Base-by-base conservation (phyloP, 495 filamentous ascomycete species). In the Aspergillus affinis region DNA sequence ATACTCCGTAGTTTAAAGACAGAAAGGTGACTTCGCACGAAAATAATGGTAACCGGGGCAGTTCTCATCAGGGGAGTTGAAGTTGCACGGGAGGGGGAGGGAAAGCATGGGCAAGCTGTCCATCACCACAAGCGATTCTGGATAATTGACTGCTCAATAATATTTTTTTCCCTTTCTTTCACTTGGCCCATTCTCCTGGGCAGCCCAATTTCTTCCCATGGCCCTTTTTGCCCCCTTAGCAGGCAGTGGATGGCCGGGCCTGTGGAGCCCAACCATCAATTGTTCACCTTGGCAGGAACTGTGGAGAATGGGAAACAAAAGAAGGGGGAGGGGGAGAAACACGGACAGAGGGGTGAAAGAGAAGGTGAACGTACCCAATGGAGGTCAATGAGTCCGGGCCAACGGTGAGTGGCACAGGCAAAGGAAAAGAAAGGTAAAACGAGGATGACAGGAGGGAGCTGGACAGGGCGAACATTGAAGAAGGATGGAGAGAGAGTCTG, bases 221-320 rank as follows among this genome's bases (percentile, higher is more conserved):
- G 32, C 26, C 61, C 58, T 54, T 64, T 55, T 65, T 48, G 55
- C 44, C 36, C 51, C 61, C 57, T 61, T 55, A 59, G 54, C 15
- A 54, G 23, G 21, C 20, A 54, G 51, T 58, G 58, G 61, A 61
- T 61, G 58, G 59, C 55, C 49, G 48, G 58, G 45, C 30, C 19
- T 54, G 63, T 69, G 66, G 66, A 69, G 63, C 60, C 54, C 45
- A 57, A 55, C 58, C 51, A 51, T 47, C 51, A 50, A 54, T 60
- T 68, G 53, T 56, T 64, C 53, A 57, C 53, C 59, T 66, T 69
- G 63, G 63, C 66, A 55, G 63, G 66, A 69, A 69, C 66, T 65
- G 66, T 65, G 66, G 66, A 69, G 66, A 61, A 63, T 23, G 45
- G 50, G 36, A 13, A 41, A 55, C 18, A 32, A 67, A 63, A 53